phyloP scores from a whole-genome alignment of 2,329 filamentous ascomycete species.

The Phyllosticta capitalensis region DNA sequence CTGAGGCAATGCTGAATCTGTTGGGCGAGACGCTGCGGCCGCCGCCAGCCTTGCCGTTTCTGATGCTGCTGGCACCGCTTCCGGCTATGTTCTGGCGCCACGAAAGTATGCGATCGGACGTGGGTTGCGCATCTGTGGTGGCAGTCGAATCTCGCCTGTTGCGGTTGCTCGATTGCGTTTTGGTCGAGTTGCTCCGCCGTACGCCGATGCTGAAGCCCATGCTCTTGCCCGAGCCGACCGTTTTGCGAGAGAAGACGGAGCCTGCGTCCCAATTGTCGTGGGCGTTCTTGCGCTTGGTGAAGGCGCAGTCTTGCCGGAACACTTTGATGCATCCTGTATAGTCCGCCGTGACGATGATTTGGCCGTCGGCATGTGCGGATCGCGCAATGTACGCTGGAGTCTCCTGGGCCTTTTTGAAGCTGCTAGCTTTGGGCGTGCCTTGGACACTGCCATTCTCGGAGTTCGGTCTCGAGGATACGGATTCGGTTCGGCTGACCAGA shows the following conservation, averaged over 20 bases:
- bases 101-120: conserved; percentile 70
- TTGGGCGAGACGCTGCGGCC: conserved; percentile 42
- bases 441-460: conserved; percentile 32
- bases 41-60: conserved; percentile 14
- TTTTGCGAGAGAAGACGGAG: conserved; percentile 63
- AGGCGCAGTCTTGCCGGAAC: conserved; percentile 90
- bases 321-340: conserved; percentile 85
- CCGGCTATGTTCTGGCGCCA: conserved; percentile 65
- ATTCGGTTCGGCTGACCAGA: conserved; percentile 65
- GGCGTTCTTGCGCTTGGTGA: conserved; percentile 55
- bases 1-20: conserved; percentile 21
- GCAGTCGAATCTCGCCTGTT: conserved; percentile 37
- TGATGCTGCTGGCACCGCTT: conserved; percentile 18
- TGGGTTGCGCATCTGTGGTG: conserved; percentile 30
- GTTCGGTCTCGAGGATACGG: conserved; percentile 37
- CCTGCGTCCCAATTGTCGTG: conserved; percentile 61
- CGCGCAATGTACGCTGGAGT: conserved; percentile 70
- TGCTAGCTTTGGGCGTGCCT: conserved; percentile 23
- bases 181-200: conserved; percentile 42
- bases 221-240: conserved; percentile 34
- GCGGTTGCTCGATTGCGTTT: conserved; percentile 42
- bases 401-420: conserved; percentile 43
- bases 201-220: conserved; percentile 17
- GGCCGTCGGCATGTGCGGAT: conserved; percentile 66
- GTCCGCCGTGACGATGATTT: conserved; percentile 88